These are phyloP conservation scores for Ophioceras dolichostomum DNA, from an alignment of 2,329 filamentous ascomycete species.

Conservation along the genomic window DNA sequence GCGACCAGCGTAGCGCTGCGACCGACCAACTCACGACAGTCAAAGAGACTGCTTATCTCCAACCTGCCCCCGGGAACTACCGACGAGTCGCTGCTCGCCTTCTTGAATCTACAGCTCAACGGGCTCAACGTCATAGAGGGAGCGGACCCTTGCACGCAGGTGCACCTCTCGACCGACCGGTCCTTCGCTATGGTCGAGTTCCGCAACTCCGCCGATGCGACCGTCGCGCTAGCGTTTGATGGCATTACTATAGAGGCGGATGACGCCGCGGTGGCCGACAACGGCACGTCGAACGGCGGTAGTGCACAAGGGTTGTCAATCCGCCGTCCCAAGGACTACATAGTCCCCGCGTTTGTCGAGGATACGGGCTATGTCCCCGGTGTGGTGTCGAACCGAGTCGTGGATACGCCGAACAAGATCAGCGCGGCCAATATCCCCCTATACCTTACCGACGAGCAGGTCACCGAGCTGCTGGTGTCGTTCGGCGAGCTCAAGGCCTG, in stretches of 20 bases:
- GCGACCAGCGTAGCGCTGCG: slow-evolving; percentile 70
- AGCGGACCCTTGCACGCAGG: slow-evolving; percentile 72
- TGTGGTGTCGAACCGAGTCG: slow-evolving; percentile 66
- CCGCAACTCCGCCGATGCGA: slow-evolving; percentile 75
- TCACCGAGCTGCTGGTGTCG: slow-evolving; percentile 76
- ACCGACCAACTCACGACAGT: slow-evolving; percentile 84
- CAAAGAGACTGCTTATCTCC: slow-evolving; percentile 80
- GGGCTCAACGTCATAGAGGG: slow-evolving; percentile 85
- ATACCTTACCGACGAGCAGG: slow-evolving; percentile 83
- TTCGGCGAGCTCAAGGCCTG: slow-evolving; percentile 94
- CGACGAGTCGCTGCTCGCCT: slow-evolving; percentile 65
- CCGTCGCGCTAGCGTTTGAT: slow-evolving; percentile 79
- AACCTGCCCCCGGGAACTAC: slow-evolving; percentile 64
- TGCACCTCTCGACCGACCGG: slow-evolving; percentile 67
- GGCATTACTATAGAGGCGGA: slow-evolving; percentile 78
- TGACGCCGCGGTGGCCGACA: slow-evolving; percentile 41
- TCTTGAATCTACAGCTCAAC: slow-evolving; percentile 95
- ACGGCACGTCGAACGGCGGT: slow-evolving; percentile 36
- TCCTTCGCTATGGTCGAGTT: slow-evolving; percentile 86
- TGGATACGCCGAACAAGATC: slow-evolving; percentile 92
- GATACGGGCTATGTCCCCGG: slow-evolving; percentile 64
- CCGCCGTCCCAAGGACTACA: slow-evolving; percentile 89
- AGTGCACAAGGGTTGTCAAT: slow-evolving; percentile 54
- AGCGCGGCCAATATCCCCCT: slow-evolving; percentile 80
- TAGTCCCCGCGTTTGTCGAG: slow-evolving; percentile 70